Base-by-base conservation (phyloP, 202 grass and related monocot species). In the Carex sylvatica region DNA sequence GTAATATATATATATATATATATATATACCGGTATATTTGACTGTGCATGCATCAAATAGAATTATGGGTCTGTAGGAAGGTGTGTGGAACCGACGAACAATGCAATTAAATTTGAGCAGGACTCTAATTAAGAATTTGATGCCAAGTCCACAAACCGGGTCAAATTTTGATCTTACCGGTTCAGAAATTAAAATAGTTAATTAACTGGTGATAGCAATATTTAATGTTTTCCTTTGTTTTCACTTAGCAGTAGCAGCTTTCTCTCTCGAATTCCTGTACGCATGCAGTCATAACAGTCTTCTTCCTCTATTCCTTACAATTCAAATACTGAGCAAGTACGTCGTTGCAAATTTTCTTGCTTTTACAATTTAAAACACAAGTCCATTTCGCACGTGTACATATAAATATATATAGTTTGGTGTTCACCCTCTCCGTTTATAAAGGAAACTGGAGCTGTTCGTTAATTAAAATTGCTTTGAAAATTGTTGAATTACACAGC, bases 131-230 rank as follows among this genome's bases (percentile, higher is more conserved):
- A 54, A 13, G 44, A 74, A 54, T 30, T 54, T 54, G 71, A 54
- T 28, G 14, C 23, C 71, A 74, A 16, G 71, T 30, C 6, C 49
- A 76, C 3, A 76, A 18, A 55, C 3, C 72, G 49, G 56, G 73
- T 76, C 73, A 35, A 76, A 56, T 13, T 73, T 76, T 76, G 49
- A 76, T 76, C 72, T n/a, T 55, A 76, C 72, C 14, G 14, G 70
- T 76, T 76, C 72, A 76, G 9, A 33, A 56, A 35, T 40, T 40
- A 53, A 53, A 15, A 24, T 4, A 4, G 13, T 28, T 28, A 28
- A 28, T 28, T 28, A 28, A 28, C 28, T 33, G 31, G 5, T 74
- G 5, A 16, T 55, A 55, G 70, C 70, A 73, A 24, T 56, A 24
- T 55, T 24, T 75, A 18, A 33, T 9, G 49, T 18, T 53, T 53